Conservation (phyloP, 1,139 yeast species). For the Sugiyamaella castrensis region DNA sequence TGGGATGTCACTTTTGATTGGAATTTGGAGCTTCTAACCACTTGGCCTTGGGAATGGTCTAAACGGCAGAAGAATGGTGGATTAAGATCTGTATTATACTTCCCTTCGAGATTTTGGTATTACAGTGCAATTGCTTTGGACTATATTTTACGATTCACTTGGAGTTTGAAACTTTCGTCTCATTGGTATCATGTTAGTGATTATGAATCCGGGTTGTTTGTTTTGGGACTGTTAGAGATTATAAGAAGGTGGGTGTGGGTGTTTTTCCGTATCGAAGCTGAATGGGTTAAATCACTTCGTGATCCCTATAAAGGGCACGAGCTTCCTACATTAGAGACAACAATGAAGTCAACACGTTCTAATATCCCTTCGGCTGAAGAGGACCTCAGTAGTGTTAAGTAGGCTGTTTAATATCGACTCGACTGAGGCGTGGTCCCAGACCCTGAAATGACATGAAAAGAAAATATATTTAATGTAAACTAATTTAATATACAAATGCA, state of each 20-base stretch:
- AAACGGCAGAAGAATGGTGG: conserved; percentile 26
- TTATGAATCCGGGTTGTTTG: conserved; percentile 57
- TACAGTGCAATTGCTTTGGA: conserved; percentile 57
- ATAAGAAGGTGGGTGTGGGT: conserved; percentile 89
- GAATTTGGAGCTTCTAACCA: conserved; percentile 54
- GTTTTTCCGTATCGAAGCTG: conserved; percentile 76
- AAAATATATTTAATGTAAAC: not conserved
- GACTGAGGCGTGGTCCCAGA: too few relatives aligned
- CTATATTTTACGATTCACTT: conserved; percentile 63
- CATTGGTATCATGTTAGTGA: conserved; percentile 38
- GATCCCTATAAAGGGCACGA: conserved; percentile 15
- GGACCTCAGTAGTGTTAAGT: too few relatives aligned
- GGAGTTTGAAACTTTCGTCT: conserved; percentile 56
- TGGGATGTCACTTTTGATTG: conserved; percentile 94
- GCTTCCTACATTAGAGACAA: not conserved
- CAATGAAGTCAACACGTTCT: too few relatives aligned
- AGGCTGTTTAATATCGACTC: too few relatives aligned
- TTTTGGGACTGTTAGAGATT: conserved; percentile 69
- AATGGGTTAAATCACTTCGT: conserved; percentile 40
- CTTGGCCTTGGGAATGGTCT: conserved; percentile 1
- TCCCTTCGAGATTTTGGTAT: conserved; percentile 43
- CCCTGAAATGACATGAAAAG: too few relatives aligned
- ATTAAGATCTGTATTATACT: conserved; percentile 34
- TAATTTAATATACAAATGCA: not conserved
- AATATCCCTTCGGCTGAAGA: too few relatives aligned